These are phyloP conservation scores for Lichtheimia hyalospora DNA, from an alignment of 371 early-diverging fungal species.

Conservation along the genomic window DNA sequence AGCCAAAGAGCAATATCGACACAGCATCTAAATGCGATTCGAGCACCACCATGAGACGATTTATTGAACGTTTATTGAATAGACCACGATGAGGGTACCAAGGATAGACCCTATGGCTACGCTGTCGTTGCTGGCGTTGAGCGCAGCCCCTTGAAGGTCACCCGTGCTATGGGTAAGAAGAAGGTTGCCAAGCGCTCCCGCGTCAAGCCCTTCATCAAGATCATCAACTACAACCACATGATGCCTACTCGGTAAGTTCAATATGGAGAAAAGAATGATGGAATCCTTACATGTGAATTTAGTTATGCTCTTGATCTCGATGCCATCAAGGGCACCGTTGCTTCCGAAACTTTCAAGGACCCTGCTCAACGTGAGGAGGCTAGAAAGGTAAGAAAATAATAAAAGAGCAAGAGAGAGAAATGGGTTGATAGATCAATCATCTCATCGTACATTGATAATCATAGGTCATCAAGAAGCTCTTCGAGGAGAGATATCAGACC, in stretches of 20 bases:
- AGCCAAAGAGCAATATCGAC: background rate
- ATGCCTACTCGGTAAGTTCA: constrained; percentile 92
- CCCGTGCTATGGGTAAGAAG: constrained; percentile 92
- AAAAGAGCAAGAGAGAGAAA: background rate
- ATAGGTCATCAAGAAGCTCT: constrained; percentile 86
- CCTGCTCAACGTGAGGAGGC: constrained; percentile 87
- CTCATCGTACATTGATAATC: background rate
- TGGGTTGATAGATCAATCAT: background rate
- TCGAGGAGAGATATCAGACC: constrained; percentile 92
- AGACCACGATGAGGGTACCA: constrained; percentile 86
- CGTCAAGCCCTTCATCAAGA: constrained; percentile 98
- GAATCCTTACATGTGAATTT: constrained; percentile 4
- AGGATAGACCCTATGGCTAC: constrained; percentile 95
- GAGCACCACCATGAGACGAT: background rate
- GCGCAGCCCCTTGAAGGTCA: constrained; percentile 95
- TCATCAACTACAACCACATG: constrained; percentile 98
- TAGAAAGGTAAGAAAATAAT: constrained; percentile 64
- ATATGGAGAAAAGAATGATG: background rate
- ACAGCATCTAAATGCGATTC: background rate
- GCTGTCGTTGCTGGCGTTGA: constrained; percentile 97
- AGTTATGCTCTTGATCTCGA: constrained; percentile 86
- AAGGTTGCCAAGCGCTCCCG: constrained; percentile 92
- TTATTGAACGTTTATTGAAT: background rate
- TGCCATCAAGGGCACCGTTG: constrained; percentile 84
- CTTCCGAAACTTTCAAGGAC: constrained; percentile 91